phyloP scores from a whole-genome alignment of 2,329 filamentous ascomycete genomes.

The Orbilia oligospora region DNA sequence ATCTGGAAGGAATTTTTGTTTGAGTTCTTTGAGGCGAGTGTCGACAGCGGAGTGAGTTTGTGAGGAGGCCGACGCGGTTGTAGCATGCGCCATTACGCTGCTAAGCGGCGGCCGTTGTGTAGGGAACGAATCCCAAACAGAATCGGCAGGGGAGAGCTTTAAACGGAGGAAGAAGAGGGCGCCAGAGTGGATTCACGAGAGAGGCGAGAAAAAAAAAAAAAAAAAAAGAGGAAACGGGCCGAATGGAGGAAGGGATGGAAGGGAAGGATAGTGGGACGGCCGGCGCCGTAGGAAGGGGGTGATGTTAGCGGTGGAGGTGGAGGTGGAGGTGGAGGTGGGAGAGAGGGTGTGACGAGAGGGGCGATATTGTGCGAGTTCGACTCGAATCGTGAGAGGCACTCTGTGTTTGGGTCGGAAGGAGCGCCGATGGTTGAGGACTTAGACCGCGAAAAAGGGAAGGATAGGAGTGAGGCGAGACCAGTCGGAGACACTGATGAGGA shows the following conservation, averaged over 20 bases:
- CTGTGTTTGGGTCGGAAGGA: background rate
- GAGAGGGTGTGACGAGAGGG: constrained; percentile 10
- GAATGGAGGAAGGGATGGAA: background rate
- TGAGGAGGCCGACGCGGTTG: constrained; percentile 61
- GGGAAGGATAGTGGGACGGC: constrained; percentile 3
- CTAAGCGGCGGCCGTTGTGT: constrained; percentile 55
- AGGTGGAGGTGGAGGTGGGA: no score
- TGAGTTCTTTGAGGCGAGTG: constrained; percentile 57
- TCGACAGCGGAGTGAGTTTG: constrained; percentile 47
- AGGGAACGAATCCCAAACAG: constrained; percentile 31
- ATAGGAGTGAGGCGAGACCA: background rate
- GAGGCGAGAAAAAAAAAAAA: background rate
- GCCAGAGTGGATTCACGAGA: constrained; percentile 19
- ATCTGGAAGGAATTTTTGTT: constrained; percentile 58
- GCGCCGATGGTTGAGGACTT: background rate
- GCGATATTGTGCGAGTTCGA: constrained; percentile 7
- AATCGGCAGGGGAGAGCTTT: constrained; percentile 27
- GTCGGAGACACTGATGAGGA: background rate
- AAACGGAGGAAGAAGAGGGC: constrained; percentile 4
- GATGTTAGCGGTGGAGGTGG: no score
- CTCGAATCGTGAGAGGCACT: background rate
- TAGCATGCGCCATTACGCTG: constrained; percentile 61
- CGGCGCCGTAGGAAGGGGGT: background rate
- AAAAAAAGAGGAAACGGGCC: background rate
- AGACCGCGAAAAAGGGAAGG: background rate